Percentiles rank a stretch among this genome's conserved stretches.
These are phyloP conservation scores for Solanum bukasovii DNA, from an alignment of 257 asterid species.

Conservation along the genomic window DNA sequence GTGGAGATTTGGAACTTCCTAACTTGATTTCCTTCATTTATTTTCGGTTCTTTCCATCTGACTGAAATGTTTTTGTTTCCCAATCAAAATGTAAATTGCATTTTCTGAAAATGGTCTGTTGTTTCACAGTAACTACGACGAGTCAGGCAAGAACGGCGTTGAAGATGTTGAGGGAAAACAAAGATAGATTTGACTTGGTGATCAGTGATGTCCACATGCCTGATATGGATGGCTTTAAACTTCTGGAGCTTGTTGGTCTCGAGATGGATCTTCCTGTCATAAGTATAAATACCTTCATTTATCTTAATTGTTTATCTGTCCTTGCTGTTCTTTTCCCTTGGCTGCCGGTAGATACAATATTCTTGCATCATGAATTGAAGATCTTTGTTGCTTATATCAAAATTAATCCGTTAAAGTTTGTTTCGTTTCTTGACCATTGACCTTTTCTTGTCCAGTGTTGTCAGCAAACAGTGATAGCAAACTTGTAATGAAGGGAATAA, in stretches of 20 bases:
- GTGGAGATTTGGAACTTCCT: neutral
- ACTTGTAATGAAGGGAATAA: constrained; percentile 74
- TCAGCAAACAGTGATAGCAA: constrained; percentile 61
- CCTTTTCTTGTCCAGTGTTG: constrained; percentile 45
- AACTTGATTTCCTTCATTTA: neutral
- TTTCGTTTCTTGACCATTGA: neutral
- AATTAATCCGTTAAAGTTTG: neutral
- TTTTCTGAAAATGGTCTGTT: neutral
- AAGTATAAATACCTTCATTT: constrained; percentile 24
- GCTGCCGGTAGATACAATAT: neutral
- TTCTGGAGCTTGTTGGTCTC: constrained; percentile 79
- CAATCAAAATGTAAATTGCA: neutral
- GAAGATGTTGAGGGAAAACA: constrained; percentile 63
- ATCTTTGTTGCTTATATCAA: neutral
- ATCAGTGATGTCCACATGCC: constrained; percentile 94
- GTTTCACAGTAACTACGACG: constrained; percentile 42
- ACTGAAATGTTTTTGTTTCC: neutral
- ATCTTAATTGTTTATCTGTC: neutral
- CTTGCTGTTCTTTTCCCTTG: neutral
- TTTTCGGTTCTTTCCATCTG: neutral
- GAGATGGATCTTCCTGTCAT: constrained; percentile 89
- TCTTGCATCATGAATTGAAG: neutral
- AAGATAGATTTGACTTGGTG: constrained; percentile 61
- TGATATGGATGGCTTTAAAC: constrained; percentile 89
- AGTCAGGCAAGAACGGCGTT: constrained; percentile 62